Evolutionary conservation across 441 rosid species (phyloP), one percentile per base, ranked within the genome.

Genomic region (Gossypium davidsonii): DNA sequence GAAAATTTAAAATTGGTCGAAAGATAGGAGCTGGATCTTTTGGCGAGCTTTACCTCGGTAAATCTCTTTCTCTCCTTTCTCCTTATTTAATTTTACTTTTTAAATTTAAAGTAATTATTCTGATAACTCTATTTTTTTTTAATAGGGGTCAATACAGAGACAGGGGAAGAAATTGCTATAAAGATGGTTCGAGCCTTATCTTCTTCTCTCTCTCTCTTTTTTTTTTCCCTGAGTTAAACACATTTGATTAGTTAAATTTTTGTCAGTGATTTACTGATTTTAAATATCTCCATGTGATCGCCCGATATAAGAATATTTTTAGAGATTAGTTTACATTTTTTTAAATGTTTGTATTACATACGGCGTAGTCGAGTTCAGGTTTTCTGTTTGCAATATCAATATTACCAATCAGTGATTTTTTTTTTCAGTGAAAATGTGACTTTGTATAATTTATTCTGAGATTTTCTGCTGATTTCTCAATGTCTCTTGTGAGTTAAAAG

Each of bases 1-100:
- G 82, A 23, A 85, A 82, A 73, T 87, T 82, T 73, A 84, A 85
- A 79, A 76, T 87, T 73, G 91, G 89, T 18, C 82, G 89, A 3
- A 87, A 83, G 84, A 87, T 87, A 73, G 89, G 89, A 3, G 83
- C 87, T 62, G 91, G 91, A 77, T 87, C 90, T 73, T 87, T 87
- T 51, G 89, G 90, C 21, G 89, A 85, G 75, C 85, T 85, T 72
- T 87, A 75, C 61, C 73, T 85, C 12, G 87, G 90, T 83, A 63
- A 77, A 51, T 31, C 51, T 46, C 55, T 34, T 6, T 48, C 23
- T 58, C 20, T 59, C 20, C 26, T 18, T 17, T 70, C 8, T 55
- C 6, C 6, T 14, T 21, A 0, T 42, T 12, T 4, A 23, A 3
- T 10, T 18, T 57, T 20, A 17, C 52, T 18, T 57, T 57, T 58